Percentiles rank a stretch among this genome's conserved stretches.
Conservation (phyloP, 192 early-diverging fungal species). For the Coemansia sp. region DNA sequence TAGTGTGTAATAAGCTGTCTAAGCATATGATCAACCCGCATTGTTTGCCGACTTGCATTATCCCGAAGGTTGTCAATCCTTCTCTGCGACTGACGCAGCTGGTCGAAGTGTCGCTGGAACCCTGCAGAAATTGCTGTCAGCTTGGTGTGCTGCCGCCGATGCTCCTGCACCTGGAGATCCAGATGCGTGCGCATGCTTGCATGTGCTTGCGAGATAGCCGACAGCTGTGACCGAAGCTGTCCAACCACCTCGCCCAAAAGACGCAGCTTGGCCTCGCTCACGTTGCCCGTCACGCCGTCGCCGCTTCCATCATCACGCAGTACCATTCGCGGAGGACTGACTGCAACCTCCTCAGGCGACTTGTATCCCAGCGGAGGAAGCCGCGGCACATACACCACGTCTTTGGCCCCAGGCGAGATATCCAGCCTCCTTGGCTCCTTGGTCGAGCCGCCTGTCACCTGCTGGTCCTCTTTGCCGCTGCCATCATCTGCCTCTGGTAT, state of each 20-base stretch:
- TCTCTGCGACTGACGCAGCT: conserved; percentile 39
- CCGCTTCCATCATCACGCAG: conserved; percentile 23
- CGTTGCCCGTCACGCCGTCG: conserved; percentile 18
- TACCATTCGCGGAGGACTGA: conserved; percentile 44
- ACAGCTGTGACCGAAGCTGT: conserved; percentile 53
- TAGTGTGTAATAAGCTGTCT: conserved; percentile 62
- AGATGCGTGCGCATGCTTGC: conserved; percentile 42
- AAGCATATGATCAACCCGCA: conserved; percentile 61
- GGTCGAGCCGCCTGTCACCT: not conserved
- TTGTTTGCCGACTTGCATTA: conserved; percentile 42
- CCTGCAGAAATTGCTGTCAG: conserved; percentile 38
- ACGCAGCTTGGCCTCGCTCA: conserved; percentile 37
- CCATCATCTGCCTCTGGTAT: conserved; percentile 6
- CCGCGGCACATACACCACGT: conserved; percentile 52
- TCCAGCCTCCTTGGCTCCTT: conserved; percentile 27
- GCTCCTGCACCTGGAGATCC: conserved; percentile 48
- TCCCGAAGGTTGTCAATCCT: conserved; percentile 47
- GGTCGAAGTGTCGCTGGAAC: conserved; percentile 44
- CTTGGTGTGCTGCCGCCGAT: conserved; percentile 51
- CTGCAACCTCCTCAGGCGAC: conserved; percentile 12
- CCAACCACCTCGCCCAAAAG: conserved; percentile 40
- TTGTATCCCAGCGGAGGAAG: conserved; percentile 31
- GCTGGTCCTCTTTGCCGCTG: not conserved
- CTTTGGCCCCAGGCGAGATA: conserved; percentile 21
- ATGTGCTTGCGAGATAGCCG: conserved; percentile 40